Evolutionary conservation across 2,329 filamentous ascomycete genomes (phyloP).

Genomic region (Fusarium goolgardi): DNA sequence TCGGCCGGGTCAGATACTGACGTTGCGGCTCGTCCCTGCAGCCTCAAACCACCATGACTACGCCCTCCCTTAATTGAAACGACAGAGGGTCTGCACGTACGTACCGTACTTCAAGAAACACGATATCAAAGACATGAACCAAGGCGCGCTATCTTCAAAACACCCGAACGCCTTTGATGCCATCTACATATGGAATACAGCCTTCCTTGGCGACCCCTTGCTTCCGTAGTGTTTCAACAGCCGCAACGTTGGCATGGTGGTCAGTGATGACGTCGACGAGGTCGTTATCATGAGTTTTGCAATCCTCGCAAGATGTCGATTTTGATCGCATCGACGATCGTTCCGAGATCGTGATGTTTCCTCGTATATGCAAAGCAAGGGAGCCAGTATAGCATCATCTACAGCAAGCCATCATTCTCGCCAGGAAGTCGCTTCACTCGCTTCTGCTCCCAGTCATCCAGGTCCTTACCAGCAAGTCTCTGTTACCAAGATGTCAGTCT

Average conservation of each 20-base stretch:
- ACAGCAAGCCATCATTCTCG: conserved; percentile 85
- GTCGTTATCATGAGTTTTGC: conserved; percentile 14
- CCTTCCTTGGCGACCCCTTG: conserved; percentile 31
- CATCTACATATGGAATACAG: conserved; percentile 30
- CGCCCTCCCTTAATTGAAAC: background rate
- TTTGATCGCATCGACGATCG: conserved; percentile 10
- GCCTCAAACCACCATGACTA: conserved; percentile 18
- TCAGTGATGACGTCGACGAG: conserved; percentile 20
- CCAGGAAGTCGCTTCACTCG: conserved; percentile 89
- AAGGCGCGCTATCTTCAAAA: conserved; percentile 24
- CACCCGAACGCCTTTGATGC: conserved; percentile 28
- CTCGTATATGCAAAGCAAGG: conserved; percentile 29
- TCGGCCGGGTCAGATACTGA: conserved; percentile 22
- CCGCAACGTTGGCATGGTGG: background rate
- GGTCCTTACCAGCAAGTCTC: conserved; percentile 77
- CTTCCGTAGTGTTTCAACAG: conserved; percentile 16
- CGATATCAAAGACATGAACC: conserved; percentile 11
- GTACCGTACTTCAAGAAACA: background rate
- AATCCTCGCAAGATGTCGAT: conserved; percentile 6
- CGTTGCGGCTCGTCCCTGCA: conserved; percentile 32
- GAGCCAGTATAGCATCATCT: conserved; percentile 18
- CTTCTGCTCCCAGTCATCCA: conserved; percentile 98
- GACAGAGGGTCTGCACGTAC: background rate
- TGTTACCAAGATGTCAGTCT: conserved; percentile 38
- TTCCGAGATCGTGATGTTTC: conserved; percentile 16